phyloP scores from a whole-genome alignment of 2,329 filamentous ascomycete species.

The Phaeosphaeria sp. region DNA sequence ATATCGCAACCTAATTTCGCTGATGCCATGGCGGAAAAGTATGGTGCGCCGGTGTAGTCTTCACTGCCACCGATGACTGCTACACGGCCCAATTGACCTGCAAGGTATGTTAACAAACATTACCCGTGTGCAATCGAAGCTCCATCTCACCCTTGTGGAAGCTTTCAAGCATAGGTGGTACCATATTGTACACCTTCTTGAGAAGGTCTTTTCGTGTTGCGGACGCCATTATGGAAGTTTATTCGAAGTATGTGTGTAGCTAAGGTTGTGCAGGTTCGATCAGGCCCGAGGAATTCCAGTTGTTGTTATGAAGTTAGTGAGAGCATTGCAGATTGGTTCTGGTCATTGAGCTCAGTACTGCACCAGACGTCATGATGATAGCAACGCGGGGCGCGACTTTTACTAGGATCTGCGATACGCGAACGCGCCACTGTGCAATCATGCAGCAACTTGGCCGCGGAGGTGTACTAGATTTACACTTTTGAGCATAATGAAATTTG shows the following conservation, averaged over 20 bases:
- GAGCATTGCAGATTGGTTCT: constrained; percentile 12
- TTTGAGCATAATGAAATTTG: not conserved
- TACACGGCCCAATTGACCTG: constrained; percentile 89
- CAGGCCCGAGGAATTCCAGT: not conserved
- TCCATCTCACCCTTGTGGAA: constrained; percentile 86
- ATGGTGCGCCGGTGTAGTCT: constrained; percentile 96
- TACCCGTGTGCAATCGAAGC: not conserved
- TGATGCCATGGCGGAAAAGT: constrained; percentile 97
- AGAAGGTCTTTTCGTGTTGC: constrained; percentile 77
- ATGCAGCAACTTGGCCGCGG: constrained; percentile 4
- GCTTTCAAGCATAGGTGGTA: constrained; percentile 92
- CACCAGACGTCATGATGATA: constrained; percentile 27
- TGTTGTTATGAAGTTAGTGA: constrained; percentile 9
- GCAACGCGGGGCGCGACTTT: constrained; percentile 14
- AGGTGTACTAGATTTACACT: not conserved
- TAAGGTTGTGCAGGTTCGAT: not conserved
- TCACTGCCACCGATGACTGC: constrained; percentile 94
- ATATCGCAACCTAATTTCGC: constrained; percentile 89
- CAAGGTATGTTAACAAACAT: constrained; percentile 17
- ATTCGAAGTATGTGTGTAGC: not conserved
- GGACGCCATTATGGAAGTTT: constrained; percentile 52
- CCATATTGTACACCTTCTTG: constrained; percentile 82
- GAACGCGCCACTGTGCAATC: constrained; percentile 22
- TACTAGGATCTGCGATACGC: constrained; percentile 11
- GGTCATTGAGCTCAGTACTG: constrained; percentile 14